Evolutionary conservation across 495 filamentous ascomycete species (phyloP), one percentile per base, ranked within the genome.

Genomic region (Annulohypoxylon maeteangense): DNA sequence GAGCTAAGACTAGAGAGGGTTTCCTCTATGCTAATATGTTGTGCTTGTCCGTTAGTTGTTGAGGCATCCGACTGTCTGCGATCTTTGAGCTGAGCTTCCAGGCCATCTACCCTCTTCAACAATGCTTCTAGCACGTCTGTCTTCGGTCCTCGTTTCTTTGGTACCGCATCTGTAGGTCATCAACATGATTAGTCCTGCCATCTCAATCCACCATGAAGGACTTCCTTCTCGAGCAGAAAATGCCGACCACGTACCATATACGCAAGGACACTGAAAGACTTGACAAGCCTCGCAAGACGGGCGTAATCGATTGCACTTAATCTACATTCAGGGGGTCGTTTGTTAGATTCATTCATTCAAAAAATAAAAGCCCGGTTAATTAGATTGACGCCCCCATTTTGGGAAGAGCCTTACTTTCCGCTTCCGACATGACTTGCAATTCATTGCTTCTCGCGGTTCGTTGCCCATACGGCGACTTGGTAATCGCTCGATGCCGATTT

Each of bases 341-440:
- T 62, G 65, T 75, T 76, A 78, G 70, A 67, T 68, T 20, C 34
- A 14, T 68, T 20, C 34, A 14, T 40, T 40, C 36, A 14, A 44
- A 18, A 45, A 34, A 34, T 12, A 32, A 34, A 1, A 62, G 50
- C 31, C 31, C 55, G 55, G 45, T 29, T 62, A 70, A 56, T 48
- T 68, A 27, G 51, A 56, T 53, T n/a, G 36, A 23, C 11, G 25
- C 34, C 27, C 55, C 40, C 10, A 25, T 27, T 22, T 10, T 63
- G 42, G 55, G 23, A 20, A 54, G 74, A 58, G 27, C 29, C 76
- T 59, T 77, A 93, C 92, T 85, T 96, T 96, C 75, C 93, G 86
- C 78, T 94, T 96, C 70, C 93, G 89, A 83, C 93, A 96, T 22
- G 91, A 93, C 78, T 96, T 95, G 87, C 93, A 96, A 79, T 96